These are phyloP conservation scores for Protomyces inouyei DNA, from an alignment of 1,139 yeast genomes.

Conservation along the genomic window DNA sequence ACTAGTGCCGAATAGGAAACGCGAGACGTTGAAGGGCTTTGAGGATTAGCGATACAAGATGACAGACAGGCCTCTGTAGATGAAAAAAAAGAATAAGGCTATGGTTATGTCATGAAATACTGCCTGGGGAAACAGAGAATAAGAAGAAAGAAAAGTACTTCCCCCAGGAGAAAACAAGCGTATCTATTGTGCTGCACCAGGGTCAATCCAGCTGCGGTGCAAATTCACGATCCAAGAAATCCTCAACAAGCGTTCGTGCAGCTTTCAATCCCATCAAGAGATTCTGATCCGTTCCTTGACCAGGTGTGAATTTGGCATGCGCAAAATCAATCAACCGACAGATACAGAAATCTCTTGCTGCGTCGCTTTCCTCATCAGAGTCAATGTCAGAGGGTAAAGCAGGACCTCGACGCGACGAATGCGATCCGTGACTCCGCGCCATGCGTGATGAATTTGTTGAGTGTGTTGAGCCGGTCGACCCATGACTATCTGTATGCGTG, in stretches of 20 bases:
- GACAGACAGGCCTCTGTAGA: not conserved
- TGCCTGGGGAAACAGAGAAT: not conserved
- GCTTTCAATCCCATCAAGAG: conserved; percentile 50
- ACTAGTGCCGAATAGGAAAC: not conserved
- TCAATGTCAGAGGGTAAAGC: not conserved
- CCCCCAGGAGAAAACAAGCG: not conserved
- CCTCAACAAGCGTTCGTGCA: conserved; percentile 8
- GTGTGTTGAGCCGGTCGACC: not conserved
- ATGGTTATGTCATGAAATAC: no score
- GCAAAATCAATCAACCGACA: conserved; percentile 75
- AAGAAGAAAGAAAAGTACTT: not conserved
- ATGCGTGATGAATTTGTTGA: not conserved
- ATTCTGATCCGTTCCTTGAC: conserved; percentile 67
- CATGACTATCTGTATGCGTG: not conserved
- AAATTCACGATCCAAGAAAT: conserved; percentile 3
- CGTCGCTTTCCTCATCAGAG: conserved; percentile 11
- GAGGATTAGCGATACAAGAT: not conserved
- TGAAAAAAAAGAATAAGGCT: not conserved
- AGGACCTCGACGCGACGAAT: not conserved
- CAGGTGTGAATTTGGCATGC: conserved; percentile 63
- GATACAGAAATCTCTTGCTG: conserved; percentile 23
- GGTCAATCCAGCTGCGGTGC: not conserved
- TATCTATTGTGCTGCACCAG: not conserved
- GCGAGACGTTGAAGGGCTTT: not conserved
- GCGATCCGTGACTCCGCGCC: not conserved